These are phyloP conservation scores for Vicia sativa DNA, from an alignment of 306 rosid genomes.

Conservation along the genomic window DNA sequence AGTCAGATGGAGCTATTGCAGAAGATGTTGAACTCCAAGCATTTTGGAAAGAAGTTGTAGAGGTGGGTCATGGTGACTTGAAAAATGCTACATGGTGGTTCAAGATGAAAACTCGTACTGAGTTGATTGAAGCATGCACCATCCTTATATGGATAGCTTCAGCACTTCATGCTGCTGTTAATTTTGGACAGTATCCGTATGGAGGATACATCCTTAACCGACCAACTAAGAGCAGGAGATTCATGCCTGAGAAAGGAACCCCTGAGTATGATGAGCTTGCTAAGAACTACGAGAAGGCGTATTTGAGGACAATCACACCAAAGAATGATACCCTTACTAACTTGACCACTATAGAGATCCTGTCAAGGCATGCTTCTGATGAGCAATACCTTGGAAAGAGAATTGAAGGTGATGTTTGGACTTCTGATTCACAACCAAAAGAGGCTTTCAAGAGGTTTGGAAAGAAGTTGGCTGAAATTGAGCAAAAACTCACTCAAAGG, in stretches of 20 bases:
- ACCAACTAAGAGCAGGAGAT: neutral
- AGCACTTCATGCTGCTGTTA: neutral
- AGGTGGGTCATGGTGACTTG: neutral
- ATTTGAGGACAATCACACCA: slow-evolving; percentile 50
- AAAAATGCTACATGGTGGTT: neutral
- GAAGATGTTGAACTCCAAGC: neutral
- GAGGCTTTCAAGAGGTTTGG: slow-evolving; percentile 62
- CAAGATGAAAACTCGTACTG: neutral
- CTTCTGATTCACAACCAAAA: slow-evolving; percentile 47
- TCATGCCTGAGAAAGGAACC: slow-evolving; percentile 52
- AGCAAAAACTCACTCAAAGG: slow-evolving; percentile 47
- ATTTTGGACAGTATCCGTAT: neutral
- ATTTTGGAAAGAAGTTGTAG: neutral
- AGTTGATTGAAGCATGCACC: neutral
- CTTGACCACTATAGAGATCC: slow-evolving; percentile 44
- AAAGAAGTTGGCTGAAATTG: slow-evolving; percentile 50
- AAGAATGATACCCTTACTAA: slow-evolving; percentile 46
- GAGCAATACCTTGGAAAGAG: slow-evolving; percentile 32
- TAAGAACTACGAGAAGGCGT: slow-evolving; percentile 43
- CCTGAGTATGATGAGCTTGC: slow-evolving; percentile 51
- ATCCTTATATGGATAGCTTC: neutral
- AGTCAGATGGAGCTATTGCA: neutral
- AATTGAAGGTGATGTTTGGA: slow-evolving; percentile 46
- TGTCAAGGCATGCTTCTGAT: slow-evolving; percentile 54
- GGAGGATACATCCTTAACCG: neutral